A percentile compares a stretch with the other conserved stretches of the same genome.
phyloP scores from a whole-genome alignment of 2,329 filamentous ascomycete species.

The Ophiostoma novo-ulmi region DNA sequence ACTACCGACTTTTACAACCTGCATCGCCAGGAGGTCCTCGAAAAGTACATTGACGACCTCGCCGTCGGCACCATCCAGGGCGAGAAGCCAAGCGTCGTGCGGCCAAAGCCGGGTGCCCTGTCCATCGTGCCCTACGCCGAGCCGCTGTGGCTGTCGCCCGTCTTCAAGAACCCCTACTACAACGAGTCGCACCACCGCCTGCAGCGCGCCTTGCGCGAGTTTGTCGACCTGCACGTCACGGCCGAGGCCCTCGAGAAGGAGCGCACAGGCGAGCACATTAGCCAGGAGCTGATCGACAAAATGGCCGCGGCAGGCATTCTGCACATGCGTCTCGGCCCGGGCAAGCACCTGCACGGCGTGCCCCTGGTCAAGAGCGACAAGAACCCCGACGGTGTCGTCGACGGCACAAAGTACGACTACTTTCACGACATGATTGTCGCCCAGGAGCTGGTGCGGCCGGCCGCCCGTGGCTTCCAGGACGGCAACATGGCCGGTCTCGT shows the following conservation, averaged over 20 bases:
- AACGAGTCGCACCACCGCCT: constrained; percentile 66
- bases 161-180: constrained; percentile 70
- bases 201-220: constrained; percentile 65
- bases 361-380: constrained; percentile 45
- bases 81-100: constrained; percentile 70
- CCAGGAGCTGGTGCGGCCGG: constrained; percentile 67
- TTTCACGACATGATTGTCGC: constrained; percentile 74
- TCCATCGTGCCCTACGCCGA: constrained; percentile 78
- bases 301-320: constrained; percentile 71
- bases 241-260: constrained; percentile 75
- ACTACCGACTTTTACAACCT: constrained; percentile 86
- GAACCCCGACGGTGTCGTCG: constrained; percentile 54
- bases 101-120: constrained; percentile 64
- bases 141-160: constrained; percentile 72
- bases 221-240: constrained; percentile 64
- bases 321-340: constrained; percentile 78
- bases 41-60: constrained; percentile 67
- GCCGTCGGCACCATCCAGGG: constrained; percentile 69
- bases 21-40: constrained; percentile 81
- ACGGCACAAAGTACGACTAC: constrained; percentile 79
- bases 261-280: constrained; percentile 65
- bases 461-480: constrained; percentile 76
- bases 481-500: constrained; percentile 84
- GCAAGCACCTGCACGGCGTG: constrained; percentile 71
- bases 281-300: constrained; percentile 66